These are phyloP conservation scores for Ustulina deusta DNA, from an alignment of 2,329 filamentous ascomycete species.

Conservation along the genomic window DNA sequence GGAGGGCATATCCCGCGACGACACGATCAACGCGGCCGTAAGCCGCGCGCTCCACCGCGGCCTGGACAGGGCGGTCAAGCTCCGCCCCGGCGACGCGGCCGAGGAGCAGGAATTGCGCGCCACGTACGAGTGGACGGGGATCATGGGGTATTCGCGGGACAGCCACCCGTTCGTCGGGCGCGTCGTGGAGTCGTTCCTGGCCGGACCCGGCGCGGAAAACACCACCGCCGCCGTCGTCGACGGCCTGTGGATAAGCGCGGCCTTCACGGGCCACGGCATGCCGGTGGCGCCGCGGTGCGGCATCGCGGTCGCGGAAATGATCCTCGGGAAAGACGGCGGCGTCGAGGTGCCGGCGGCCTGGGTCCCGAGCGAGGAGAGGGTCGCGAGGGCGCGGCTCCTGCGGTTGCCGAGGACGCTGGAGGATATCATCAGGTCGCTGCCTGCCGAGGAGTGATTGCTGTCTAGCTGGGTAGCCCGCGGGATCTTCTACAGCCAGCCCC, in stretches of 20 bases:
- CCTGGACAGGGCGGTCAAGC: conserved; percentile 57
- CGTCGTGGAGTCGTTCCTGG: conserved; percentile 66
- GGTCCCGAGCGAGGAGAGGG: conserved; percentile 29
- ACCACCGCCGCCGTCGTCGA: conserved; percentile 50
- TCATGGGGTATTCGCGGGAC: conserved; percentile 82
- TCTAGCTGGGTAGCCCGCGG: neutral
- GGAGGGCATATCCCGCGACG: conserved; percentile 71
- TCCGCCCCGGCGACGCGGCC: conserved; percentile 45
- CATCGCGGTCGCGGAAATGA: conserved; percentile 71
- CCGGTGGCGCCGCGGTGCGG: conserved; percentile 76
- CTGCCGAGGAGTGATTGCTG: conserved; percentile 8
- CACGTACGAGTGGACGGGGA: conserved; percentile 79
- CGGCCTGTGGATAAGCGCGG: conserved; percentile 73
- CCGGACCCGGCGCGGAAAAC: neutral
- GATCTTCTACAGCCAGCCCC: neutral
- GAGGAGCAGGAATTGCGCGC: conserved; percentile 59
- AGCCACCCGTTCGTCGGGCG: conserved; percentile 76
- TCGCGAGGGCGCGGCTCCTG: conserved; percentile 23
- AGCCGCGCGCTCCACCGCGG: conserved; percentile 66
- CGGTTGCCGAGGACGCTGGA: conserved; percentile 29
- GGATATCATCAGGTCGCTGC: conserved; percentile 23
- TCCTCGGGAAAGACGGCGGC: conserved; percentile 50
- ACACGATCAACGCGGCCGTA: conserved; percentile 67
- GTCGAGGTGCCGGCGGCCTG: conserved; percentile 30
- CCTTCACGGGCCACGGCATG: conserved; percentile 83